Evolutionary conservation across 768 basidiomycete genomes (phyloP), one percentile per base, ranked within the genome.

Genomic region (Trametes meyenii): DNA sequence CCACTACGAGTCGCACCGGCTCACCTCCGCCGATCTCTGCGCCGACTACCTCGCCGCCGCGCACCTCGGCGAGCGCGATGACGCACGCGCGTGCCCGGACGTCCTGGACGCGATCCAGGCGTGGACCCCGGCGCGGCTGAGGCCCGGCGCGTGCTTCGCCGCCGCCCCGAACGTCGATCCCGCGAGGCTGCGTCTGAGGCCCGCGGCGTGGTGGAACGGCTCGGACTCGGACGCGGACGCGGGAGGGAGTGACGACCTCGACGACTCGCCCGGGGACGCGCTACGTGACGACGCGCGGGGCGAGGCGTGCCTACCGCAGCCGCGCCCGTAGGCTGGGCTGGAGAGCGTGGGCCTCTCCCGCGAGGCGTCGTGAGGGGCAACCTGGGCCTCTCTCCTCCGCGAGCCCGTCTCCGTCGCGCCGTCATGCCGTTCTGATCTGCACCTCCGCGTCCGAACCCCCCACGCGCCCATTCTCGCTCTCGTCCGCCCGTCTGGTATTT

Each of bases 41-140:
- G 29, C 16, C 21, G 50, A 36, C 16, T 61, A 56, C 54, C 55
- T 50, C 54, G 53, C 48, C 1, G 1, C 13, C 10, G 49, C 40
- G 16, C 53, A 56, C 39, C 40, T 49, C 11, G 48, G 44, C 39
- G 19, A 17, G 17, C 6, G 11, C 16, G 14, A 29, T 7, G 21
- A 21, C 17, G 16, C 29, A 12, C 24, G n/a, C 40, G 26, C 40
- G 24, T 19, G 23, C 21, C 1, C 26, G n/a, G 39, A 49, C 19
- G 48, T 58, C n/a, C 7, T 58, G 23, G 49, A 50, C 12, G 49
- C 42, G 19, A 42, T 58, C 13, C 39, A n/a, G 26, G 29, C 39
- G 40, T 58, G 57, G 57, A 50, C 48, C 2, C 57, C 57, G 7
- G 24, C 49, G 29, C 49, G 40, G 19, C n/a, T 50, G 29, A 58